Evolutionary conservation across 495 filamentous ascomycete species (phyloP).

Genomic region (Podospora pseudopauciseta): DNA sequence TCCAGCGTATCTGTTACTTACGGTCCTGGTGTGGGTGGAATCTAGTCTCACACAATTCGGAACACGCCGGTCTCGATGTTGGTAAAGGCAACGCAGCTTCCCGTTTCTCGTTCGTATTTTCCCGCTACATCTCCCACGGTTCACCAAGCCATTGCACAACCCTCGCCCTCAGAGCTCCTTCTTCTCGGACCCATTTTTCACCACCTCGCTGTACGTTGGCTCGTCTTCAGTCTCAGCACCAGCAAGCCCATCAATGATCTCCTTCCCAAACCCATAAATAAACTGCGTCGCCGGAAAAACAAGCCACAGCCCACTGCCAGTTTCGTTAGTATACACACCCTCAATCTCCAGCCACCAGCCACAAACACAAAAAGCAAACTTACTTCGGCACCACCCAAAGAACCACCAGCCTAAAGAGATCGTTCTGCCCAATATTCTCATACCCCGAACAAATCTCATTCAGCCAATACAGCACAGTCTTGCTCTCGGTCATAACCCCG

Average conservation of each 20-base stretch:
- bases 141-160: too few species aligned
- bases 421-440: conserved; percentile 76
- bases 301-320: conserved; percentile 71
- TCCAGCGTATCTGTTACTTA: too few species aligned
- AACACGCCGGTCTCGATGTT: too few species aligned
- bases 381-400: conserved; percentile 82
- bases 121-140: too few species aligned
- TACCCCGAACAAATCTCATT: conserved; percentile 77
- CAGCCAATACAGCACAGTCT: conserved; percentile 81
- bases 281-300: conserved; percentile 70
- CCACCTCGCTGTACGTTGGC: background rate
- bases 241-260: conserved; percentile 66
- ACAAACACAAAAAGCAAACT: conserved; percentile 28
- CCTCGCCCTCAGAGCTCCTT: background rate
- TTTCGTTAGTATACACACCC: background rate
- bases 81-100: too few species aligned
- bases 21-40: too few species aligned
- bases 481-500: conserved; percentile 77
- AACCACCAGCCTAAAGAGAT: conserved; percentile 51
- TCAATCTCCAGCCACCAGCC: too few species aligned
- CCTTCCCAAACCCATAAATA: conserved; percentile 62
- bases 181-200: background rate
- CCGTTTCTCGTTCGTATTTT: too few species aligned
- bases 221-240: background rate
- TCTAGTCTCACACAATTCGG: too few species aligned